Evolutionary conservation across 2,329 filamentous ascomycete species (phyloP), one percentile per base, ranked within the genome.

Genomic region (Paraconiothyrium brasiliense): DNA sequence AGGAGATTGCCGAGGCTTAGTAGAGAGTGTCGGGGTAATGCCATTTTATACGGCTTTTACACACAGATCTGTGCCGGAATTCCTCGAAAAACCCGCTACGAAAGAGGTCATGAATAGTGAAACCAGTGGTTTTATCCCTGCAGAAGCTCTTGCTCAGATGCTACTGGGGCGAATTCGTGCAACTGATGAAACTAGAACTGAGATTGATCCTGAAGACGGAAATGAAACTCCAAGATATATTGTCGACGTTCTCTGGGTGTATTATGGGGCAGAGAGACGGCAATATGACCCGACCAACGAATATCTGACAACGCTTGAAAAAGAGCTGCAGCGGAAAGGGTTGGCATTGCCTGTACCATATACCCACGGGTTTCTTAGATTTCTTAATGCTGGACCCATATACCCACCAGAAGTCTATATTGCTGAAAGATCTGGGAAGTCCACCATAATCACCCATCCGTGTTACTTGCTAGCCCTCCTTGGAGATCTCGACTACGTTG

Each of bases 1-100:
- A 4, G 51, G 51, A 44, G 37, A 54, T 22, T 54, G 37, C 20
- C 37, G 24, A 14, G 51, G 35, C 1, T 20, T 46, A 37, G 22
- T 43, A 9, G 35, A 54, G 16, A 27, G 16, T 11, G n/a, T n/a
- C n/a, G n/a, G n/a, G n/a, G n/a, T n/a, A n/a, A n/a, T n/a, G n/a
- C n/a, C n/a, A n/a, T n/a, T n/a, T n/a, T 9, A 24, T 5, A 34
- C n/a, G 13, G 7, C 8, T 13, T 44, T 54, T 22, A 54, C 51
- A 43, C 51, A 54, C 20, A 20, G 51, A 44, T 54, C 51, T 14
- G 39, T 54, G 8, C 22, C 35, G n/a, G 51, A 54, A 34, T 54
- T 43, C 30, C 37, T 44, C 16, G 5, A 43, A 3, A n/a, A 13
- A 11, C 2, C 16, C 13, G 8, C 22, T 14, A 46, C 39, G 22